Percentiles rank a stretch among this genome's conserved stretches.
These are phyloP conservation scores for Nigrospora oryzae DNA, from an alignment of 2,329 filamentous ascomycete species.

Conservation along the genomic window DNA sequence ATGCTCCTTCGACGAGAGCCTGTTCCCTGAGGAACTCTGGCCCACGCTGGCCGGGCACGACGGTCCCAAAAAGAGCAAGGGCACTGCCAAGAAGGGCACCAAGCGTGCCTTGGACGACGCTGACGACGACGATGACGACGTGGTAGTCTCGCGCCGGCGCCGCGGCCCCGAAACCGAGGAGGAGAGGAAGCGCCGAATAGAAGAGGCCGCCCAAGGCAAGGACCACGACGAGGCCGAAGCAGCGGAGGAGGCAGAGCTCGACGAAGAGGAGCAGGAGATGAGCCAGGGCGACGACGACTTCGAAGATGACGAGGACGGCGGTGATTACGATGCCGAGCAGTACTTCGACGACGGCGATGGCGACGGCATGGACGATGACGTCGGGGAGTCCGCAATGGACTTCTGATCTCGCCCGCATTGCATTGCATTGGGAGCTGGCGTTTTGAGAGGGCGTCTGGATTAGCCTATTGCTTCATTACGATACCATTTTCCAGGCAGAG, in stretches of 20 bases:
- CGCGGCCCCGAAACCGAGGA: slow-evolving; percentile 20
- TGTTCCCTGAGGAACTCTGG: slow-evolving; percentile 50
- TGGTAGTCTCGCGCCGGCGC: slow-evolving; percentile 5
- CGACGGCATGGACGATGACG: slow-evolving; percentile 46
- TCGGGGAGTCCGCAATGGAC: slow-evolving; percentile 15
- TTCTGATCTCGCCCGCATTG: neutral
- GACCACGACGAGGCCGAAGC: slow-evolving; percentile 21
- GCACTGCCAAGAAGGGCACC: slow-evolving; percentile 33
- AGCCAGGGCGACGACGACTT: slow-evolving; percentile 37
- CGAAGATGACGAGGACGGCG: slow-evolving; percentile 44
- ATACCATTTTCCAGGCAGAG: too few relatives aligned
- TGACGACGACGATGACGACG: slow-evolving; percentile 13
- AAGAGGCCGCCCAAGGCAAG: slow-evolving; percentile 23
- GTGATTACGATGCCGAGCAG: slow-evolving; percentile 52
- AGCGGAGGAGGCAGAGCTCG: slow-evolving; percentile 25
- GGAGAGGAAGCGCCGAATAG: slow-evolving; percentile 22
- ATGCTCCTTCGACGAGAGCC: slow-evolving; percentile 37
- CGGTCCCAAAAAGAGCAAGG: slow-evolving; percentile 17
- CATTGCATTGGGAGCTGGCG: too few relatives aligned
- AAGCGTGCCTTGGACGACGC: slow-evolving; percentile 30
- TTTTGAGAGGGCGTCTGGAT: too few relatives aligned
- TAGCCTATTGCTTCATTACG: too few relatives aligned
- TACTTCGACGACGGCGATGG: slow-evolving; percentile 51
- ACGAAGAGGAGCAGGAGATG: slow-evolving; percentile 35
- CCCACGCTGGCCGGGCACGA: slow-evolving; percentile 39